phyloP scores from a whole-genome alignment of 345 rosid species.

The Draba incana region DNA sequence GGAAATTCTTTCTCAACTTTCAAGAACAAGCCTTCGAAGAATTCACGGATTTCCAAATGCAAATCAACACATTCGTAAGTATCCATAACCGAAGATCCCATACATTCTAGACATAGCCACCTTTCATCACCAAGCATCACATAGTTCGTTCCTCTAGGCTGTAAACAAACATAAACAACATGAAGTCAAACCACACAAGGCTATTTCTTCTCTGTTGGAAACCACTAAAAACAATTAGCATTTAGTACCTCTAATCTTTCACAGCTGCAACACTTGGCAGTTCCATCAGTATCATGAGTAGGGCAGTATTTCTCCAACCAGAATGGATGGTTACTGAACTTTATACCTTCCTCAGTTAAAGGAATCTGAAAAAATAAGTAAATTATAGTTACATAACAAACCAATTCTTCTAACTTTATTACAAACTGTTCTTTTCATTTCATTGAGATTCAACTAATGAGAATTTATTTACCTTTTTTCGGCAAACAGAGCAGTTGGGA shows the following conservation, averaged over 20 bases:
- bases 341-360: conserved; percentile 49
- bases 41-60: conserved; percentile 77
- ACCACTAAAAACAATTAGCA: not conserved
- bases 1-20: conserved; percentile 74
- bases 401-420: not conserved
- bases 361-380: conserved; percentile 56
- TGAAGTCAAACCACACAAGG: not conserved
- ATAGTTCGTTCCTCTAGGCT: conserved; percentile 56
- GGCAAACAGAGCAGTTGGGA: conserved; percentile 29
- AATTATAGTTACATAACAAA: not conserved
- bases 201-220: not conserved
- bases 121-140: conserved; percentile 67
- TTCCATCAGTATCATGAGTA: conserved; percentile 23
- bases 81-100: conserved; percentile 81
- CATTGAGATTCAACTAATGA: not conserved
- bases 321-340: conserved; percentile 55
- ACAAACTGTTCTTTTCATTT: too few species aligned
- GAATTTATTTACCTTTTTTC: not conserved
- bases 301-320: conserved; percentile 37
- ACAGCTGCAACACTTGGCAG: conserved; percentile 38
- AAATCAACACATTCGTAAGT: conserved; percentile 66
- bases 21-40: conserved; percentile 68
- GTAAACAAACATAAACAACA: not conserved
- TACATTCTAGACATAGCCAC: conserved; percentile 71
- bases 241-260: conserved; percentile 34